Conservation (phyloP, 495 filamentous ascomycete genomes). For the Apodospora peruviana region DNA sequence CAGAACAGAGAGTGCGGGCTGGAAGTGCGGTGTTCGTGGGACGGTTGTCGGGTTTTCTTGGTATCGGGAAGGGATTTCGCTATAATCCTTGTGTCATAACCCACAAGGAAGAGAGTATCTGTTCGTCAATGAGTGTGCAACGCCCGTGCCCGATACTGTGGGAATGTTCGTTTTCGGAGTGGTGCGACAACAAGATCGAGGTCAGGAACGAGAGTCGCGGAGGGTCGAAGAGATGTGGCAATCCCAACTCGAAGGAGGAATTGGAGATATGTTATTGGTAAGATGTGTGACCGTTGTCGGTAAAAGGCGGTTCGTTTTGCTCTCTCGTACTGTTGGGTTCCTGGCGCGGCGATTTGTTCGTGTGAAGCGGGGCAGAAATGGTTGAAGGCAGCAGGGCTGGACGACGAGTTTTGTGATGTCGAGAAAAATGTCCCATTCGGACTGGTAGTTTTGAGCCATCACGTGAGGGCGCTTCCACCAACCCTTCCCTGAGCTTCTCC, state of each 20-base stretch:
- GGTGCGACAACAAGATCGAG: background rate
- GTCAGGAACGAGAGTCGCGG: too few species aligned
- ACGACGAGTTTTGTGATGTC: conserved; percentile 1
- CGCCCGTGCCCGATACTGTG: background rate
- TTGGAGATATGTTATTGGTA: too few species aligned
- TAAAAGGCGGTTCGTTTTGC: background rate
- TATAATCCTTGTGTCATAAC: conserved; percentile 8
- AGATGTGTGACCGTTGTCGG: too few species aligned
- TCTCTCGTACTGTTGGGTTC: background rate
- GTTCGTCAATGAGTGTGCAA: background rate
- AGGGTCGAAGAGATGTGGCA: too few species aligned
- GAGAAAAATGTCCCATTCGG: conserved; percentile 9
- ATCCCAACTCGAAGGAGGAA: too few species aligned
- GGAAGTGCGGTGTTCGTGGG: background rate
- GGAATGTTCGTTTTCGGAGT: background rate
- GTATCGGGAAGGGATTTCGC: background rate
- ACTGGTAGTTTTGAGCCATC: conserved; percentile 4
- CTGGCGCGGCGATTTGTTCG: conserved; percentile 1
- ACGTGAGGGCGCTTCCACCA: conserved; percentile 4
- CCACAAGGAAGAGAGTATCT: background rate
- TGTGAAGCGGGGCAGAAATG: conserved; percentile 2
- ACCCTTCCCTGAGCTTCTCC: background rate
- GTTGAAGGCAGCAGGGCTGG: conserved; percentile 6
- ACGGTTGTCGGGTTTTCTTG: too few species aligned
- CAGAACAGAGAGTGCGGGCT: background rate